Evolutionary conservation across 805 yeast genomes (phyloP), one percentile per base, ranked within the genome.

Genomic region (Candida rishiriensis): DNA sequence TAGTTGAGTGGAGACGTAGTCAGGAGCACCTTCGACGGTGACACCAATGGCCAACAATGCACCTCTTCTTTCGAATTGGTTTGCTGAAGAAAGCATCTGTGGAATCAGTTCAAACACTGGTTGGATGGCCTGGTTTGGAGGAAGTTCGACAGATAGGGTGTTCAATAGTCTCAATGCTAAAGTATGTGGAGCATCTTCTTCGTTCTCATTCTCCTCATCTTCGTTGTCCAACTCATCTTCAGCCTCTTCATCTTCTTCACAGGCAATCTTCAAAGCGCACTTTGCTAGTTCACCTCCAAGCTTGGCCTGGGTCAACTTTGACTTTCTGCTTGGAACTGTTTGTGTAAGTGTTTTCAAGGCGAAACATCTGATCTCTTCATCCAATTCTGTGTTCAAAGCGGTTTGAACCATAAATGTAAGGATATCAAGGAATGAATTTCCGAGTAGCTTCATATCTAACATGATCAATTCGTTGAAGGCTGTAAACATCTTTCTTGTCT

Each of bases 11-110:
- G 89, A 77, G 57, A 86, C 76, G 65, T 75, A 91, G 61, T 93
- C 99, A 50, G 98, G 98, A 35, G 98, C 91, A 63, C 98, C 99
- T 51, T 85, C 78, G 38, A 86, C 86, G 41, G 91, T 81, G 45
- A 81, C 87, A 56, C 95, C 88, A 50, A 93, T 70, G 30, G 95
- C 78, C 56, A 88, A 71, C 41, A 89, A 73, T 43, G 85, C 93
- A 47, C 95, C 97, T 70, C 97, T 82, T 71, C 95, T 82, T 69
- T 85, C 88, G 52, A 78, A 83, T 49, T 76, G 74, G 62, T 87
- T 80, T n/a, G 78, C 52, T 14, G 90, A 77, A 39, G 78, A 67
- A 49, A 83, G 64, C 72, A 82, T 66, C 36, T 75, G 61, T 37
- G 78, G 75, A 50, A 86, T 64, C 52, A 75, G 77, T 52, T 81